Base-by-base conservation (phyloP, 148 eudicot species). In the Fagopyrum homotropicum region DNA sequence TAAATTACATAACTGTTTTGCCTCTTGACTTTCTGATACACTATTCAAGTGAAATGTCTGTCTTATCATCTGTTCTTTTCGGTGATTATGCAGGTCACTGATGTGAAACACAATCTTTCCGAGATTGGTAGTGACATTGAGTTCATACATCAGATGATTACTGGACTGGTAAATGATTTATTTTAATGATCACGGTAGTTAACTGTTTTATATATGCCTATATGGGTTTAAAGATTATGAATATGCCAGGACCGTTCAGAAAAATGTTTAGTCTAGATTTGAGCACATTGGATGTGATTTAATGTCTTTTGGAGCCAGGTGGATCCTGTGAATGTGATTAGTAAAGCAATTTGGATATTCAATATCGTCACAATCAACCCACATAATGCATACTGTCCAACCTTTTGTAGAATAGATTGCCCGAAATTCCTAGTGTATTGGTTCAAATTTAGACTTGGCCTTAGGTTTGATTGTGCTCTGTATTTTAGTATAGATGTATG, bases 81-180 rank as follows among this genome's bases (percentile, higher is more conserved):
- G 75, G 57, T 74, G 71, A 9, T n/a, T 77, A 64, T 88, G 81
- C 85, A 91, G 98, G 95, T 93, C 68, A 79, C 26, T 70, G 95
- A 83, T 71, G 98, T 85, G 80, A 88, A 82, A 79, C 79, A 89
- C 57, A 81, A 85, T 76, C 86, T 93, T 30, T 88, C 84, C 66
- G 93, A 91, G 78, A 93, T 91, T 79, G 95, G 97, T 35, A 86
- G 44, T 70, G 98, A 93, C 82, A 82, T 93, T 69, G 88, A 86
- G 29, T 77, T 80, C 46, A 85, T 93, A 74, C 89, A 89, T 79
- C 89, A 87, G 78, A 83, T 91, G 97, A 81, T 91, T 45, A 29
- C 78, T 79, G 95, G 97, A 47, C 76, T 93, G 97, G 97, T 93
- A 77, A 93, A 29, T 30, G 26, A 43, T 69, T 69, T 17, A 45